These are phyloP conservation scores for Verticillium dahliae DNA, from an alignment of 2,329 filamentous ascomycete species.

Conservation along the genomic window DNA sequence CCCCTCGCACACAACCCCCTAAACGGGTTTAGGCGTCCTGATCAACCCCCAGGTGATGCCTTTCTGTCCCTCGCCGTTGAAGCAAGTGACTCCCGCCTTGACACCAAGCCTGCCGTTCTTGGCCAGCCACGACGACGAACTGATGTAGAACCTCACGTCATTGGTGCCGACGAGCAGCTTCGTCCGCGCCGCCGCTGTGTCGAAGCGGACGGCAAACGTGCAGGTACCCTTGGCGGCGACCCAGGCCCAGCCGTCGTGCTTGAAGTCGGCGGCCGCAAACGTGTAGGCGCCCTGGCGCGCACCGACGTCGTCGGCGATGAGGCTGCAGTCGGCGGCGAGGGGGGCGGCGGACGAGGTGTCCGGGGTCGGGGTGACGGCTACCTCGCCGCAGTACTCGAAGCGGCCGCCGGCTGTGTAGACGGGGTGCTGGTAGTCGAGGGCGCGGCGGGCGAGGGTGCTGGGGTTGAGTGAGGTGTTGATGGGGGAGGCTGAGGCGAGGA, in stretches of 20 bases:
- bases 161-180: slow-evolving; percentile 10
- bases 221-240: slow-evolving; percentile 7
- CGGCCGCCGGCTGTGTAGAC: slow-evolving; percentile 2
- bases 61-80: slow-evolving; percentile 4
- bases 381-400: slow-evolving; percentile 11
- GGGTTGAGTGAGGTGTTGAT: not conserved
- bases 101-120: slow-evolving; percentile 6
- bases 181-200: not conserved
- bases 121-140: slow-evolving; percentile 1
- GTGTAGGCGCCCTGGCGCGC: slow-evolving; percentile 7
- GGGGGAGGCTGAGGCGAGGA: not conserved
- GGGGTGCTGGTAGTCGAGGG: not conserved
- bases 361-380: slow-evolving; percentile 3
- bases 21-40: not conserved
- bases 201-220: slow-evolving; percentile 6
- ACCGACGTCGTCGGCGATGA: not conserved
- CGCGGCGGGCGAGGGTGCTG: not conserved
- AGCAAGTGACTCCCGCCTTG: slow-evolving; percentile 7
- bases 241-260: slow-evolving; percentile 7
- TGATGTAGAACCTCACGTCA: slow-evolving; percentile 9
- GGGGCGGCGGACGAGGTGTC: slow-evolving; percentile 6
- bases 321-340: slow-evolving; percentile 6
- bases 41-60: slow-evolving; percentile 8
- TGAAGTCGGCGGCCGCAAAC: slow-evolving; percentile 4
- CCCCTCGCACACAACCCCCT: not conserved